These are phyloP conservation scores for Bryoerythrophyllum caledonicum DNA, from an alignment of 225 moss, liverwort and hornwort genomes.

Conservation along the genomic window DNA sequence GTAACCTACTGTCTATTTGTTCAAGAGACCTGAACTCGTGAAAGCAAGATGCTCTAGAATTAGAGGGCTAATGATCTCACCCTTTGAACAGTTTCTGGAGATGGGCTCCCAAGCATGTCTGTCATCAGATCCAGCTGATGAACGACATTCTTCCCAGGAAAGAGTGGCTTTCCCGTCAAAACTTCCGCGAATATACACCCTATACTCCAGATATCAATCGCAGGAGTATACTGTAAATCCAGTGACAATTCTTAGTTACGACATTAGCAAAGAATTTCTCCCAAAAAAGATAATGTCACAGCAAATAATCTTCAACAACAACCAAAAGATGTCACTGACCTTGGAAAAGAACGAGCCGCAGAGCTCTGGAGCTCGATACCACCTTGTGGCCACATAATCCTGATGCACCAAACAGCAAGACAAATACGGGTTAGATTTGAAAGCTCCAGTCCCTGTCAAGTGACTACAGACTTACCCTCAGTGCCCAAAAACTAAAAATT, in stretches of 20 bases:
- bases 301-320: slow-evolving; percentile 4
- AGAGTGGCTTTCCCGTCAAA: slow-evolving; percentile 96
- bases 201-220: slow-evolving; percentile 99
- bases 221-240: slow-evolving; percentile 88
- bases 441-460: background rate
- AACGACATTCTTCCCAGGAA: slow-evolving; percentile 98
- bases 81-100: slow-evolving; percentile 90
- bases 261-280: background rate
- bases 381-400: slow-evolving; percentile 99
- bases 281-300: background rate
- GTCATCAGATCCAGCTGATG: slow-evolving; percentile 99
- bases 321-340: slow-evolving; percentile 40
- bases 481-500: background rate
- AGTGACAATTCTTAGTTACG: slow-evolving; percentile 16
- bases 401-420: slow-evolving; percentile 35
- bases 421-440: background rate
- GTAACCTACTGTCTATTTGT: background rate
- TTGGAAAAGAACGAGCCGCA: slow-evolving; percentile 99
- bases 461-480: background rate
- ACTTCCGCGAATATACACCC: slow-evolving; percentile 99
- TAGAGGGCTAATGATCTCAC: slow-evolving; percentile 42
- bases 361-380: slow-evolving; percentile 99
- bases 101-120: slow-evolving; percentile 98
- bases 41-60: background rate
- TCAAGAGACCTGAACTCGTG: background rate